Conservation (phyloP, 1,139 yeast species). For the Taiozyma sp. region DNA sequence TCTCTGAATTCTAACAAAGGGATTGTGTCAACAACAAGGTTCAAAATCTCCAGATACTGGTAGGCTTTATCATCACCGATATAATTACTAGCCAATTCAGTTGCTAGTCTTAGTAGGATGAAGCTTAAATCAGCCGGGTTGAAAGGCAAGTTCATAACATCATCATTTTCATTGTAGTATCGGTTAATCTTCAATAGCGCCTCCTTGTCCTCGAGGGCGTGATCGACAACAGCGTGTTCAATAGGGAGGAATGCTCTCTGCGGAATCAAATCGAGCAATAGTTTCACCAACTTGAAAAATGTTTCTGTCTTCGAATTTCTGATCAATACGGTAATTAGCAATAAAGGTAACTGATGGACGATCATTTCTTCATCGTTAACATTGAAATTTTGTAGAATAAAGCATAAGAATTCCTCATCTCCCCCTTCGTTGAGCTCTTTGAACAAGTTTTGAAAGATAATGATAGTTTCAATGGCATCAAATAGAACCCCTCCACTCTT, state of each 20-base stretch:
- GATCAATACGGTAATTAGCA: constrained; percentile 45
- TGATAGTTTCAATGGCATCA: constrained; percentile 77
- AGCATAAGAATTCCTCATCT: constrained; percentile 44
- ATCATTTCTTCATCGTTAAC: constrained; percentile 85
- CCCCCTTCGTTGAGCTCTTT: constrained; percentile 30
- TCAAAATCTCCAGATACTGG: constrained; percentile 37
- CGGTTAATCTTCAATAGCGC: constrained; percentile 26
- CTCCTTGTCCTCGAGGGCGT: constrained; percentile 13
- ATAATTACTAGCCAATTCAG: constrained; percentile 31
- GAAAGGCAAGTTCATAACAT: constrained; percentile 36
- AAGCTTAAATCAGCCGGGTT: constrained; percentile 40
- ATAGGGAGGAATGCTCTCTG: constrained; percentile 52
- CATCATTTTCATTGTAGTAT: constrained; percentile 30
- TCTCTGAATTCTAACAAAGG: constrained; percentile 34
- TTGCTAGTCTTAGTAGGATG: constrained; percentile 34
- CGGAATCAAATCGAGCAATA: constrained; percentile 47
- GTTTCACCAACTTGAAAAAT: constrained; percentile 35
- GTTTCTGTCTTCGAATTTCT: constrained; percentile 14
- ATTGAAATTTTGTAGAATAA: constrained; percentile 60
- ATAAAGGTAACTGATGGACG: constrained; percentile 69
- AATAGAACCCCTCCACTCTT: constrained; percentile 64
- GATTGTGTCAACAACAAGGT: constrained; percentile 40
- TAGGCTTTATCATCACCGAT: constrained; percentile 18
- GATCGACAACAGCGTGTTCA: constrained; percentile 28
- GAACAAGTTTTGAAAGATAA: constrained; percentile 68